A percentile compares a stretch with the other conserved stretches of the same genome.
Evolutionary conservation across 352 stramenopile species (phyloP).

Genomic region (Phytophthora tentaculata): DNA sequence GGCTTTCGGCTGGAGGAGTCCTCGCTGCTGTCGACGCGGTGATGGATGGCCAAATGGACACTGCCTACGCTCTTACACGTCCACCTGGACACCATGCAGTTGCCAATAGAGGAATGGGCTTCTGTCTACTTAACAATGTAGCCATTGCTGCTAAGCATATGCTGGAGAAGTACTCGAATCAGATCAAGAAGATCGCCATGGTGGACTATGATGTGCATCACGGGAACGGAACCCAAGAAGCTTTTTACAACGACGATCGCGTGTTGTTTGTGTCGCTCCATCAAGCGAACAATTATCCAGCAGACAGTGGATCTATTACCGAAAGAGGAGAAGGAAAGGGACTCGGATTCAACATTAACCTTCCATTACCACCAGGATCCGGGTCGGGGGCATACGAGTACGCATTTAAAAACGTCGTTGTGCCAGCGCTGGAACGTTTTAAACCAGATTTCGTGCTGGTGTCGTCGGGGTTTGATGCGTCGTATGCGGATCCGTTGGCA

Average conservation of each 20-base stretch:
- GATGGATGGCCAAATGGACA: conserved; percentile 45
- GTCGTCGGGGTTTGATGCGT: conserved; percentile 81
- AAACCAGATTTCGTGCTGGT: conserved; percentile 82
- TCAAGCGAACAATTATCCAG: conserved; percentile 86
- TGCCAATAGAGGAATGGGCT: conserved; percentile 62
- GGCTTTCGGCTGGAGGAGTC: conserved; percentile 73
- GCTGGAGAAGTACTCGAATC: conserved; percentile 57
- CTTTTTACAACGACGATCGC: conserved; percentile 79
- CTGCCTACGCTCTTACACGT: conserved; percentile 68
- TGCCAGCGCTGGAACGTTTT: conserved; percentile 73
- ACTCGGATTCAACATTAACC: conserved; percentile 76
- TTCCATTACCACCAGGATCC: conserved; percentile 86
- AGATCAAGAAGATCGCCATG: conserved; percentile 91
- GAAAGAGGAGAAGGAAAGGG: conserved; percentile 52
- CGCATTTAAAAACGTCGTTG: conserved; percentile 70
- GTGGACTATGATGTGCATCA: conserved; percentile 97
- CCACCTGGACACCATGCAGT: conserved; percentile 80
- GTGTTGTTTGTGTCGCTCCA: conserved; percentile 84
- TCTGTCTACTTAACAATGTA: conserved; percentile 81
- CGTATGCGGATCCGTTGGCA: conserved; percentile 81
- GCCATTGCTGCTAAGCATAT: conserved; percentile 63
- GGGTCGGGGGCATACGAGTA: conserved; percentile 74
- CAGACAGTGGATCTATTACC: conserved; percentile 47
- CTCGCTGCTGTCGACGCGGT: conserved; percentile 65
- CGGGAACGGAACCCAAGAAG: conserved; percentile 96